phyloP scores from a whole-genome alignment of 139 green algal species.

The Axilococcus clingmanii region DNA sequence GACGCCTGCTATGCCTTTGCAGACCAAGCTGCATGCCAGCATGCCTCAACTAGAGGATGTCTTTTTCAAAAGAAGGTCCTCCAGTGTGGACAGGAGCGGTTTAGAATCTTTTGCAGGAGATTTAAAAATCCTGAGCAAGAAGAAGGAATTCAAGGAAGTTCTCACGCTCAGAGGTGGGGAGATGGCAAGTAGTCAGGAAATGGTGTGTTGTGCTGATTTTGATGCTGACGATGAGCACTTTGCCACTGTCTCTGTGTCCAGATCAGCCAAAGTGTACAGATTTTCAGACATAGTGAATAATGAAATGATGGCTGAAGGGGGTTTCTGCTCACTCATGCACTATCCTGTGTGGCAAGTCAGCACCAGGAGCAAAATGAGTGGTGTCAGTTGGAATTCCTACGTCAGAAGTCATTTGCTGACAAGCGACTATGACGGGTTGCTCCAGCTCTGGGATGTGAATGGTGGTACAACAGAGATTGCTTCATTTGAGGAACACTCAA shows the following conservation, averaged over 20 bases:
- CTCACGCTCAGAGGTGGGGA: constrained; percentile 38
- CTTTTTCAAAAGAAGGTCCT: constrained; percentile 1
- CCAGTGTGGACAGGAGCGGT: background rate
- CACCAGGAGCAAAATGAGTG: constrained; percentile 51
- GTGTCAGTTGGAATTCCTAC: constrained; percentile 69
- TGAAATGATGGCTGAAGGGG: no score
- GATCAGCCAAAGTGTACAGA: constrained; percentile 59
- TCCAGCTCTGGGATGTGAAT: constrained; percentile 57
- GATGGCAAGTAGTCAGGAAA: constrained; percentile 67
- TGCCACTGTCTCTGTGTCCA: constrained; percentile 70
- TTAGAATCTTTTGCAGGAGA: constrained; percentile 39
- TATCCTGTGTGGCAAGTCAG: constrained; percentile 34
- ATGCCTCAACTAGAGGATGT: no score
- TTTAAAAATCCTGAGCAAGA: constrained; percentile 35
- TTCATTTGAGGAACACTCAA: constrained; percentile 54
- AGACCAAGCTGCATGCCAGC: no score
- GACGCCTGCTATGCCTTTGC: background rate
- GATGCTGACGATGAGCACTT: constrained; percentile 83
- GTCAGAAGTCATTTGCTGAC: constrained; percentile 54
- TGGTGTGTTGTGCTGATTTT: constrained; percentile 51
- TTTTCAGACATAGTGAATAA: constrained; percentile 32
- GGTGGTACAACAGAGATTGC: constrained; percentile 12
- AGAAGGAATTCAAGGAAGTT: constrained; percentile 23
- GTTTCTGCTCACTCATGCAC: no score
- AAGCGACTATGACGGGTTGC: constrained; percentile 51